Conservation (phyloP, 2,329 filamentous ascomycete genomes). For the Xylariaceae sp. region DNA sequence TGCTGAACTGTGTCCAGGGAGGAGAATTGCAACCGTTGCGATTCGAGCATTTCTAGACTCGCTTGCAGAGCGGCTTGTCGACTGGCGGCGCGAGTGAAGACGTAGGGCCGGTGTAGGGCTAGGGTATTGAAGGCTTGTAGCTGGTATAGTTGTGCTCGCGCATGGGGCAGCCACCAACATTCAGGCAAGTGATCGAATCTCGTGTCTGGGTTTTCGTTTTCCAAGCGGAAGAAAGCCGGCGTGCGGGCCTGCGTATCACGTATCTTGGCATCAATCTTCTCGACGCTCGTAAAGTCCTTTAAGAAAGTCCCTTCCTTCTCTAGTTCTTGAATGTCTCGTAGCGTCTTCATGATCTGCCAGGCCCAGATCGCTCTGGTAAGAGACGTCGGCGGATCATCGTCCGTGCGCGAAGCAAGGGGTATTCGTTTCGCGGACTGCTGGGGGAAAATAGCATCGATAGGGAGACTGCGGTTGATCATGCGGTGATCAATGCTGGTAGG, state of each 20-base stretch:
- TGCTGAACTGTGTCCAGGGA: slow-evolving; percentile 47
- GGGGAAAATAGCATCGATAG: slow-evolving; percentile 49
- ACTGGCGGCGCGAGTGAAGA: slow-evolving; percentile 51
- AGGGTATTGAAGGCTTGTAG: slow-evolving; percentile 50
- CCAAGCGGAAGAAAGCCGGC: slow-evolving; percentile 48
- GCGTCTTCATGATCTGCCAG: slow-evolving; percentile 41
- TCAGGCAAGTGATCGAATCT: slow-evolving; percentile 49
- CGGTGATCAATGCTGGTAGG: slow-evolving; percentile 51
- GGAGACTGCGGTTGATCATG: slow-evolving; percentile 42
- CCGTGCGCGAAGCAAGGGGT: slow-evolving; percentile 43
- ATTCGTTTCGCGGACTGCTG: slow-evolving; percentile 40
- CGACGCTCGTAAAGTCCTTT: slow-evolving; percentile 49
- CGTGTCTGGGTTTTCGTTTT: slow-evolving; percentile 52
- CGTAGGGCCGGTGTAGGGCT: slow-evolving; percentile 56
- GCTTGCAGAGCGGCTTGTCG: slow-evolving; percentile 52
- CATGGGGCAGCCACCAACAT: slow-evolving; percentile 46
- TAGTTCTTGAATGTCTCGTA: slow-evolving; percentile 50
- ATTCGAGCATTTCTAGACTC: slow-evolving; percentile 49
- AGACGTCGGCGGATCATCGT: slow-evolving; percentile 51
- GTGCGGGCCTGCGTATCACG: slow-evolving; percentile 42
- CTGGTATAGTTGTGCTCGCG: slow-evolving; percentile 44
- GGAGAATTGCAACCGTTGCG: slow-evolving; percentile 47
- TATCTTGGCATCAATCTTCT: slow-evolving; percentile 48
- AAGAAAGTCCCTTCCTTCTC: slow-evolving; percentile 52
- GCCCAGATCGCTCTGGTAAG: slow-evolving; percentile 49